Evolutionary conservation across 768 basidiomycete species (phyloP).

Genomic region (Psilocybe azurescens): DNA sequence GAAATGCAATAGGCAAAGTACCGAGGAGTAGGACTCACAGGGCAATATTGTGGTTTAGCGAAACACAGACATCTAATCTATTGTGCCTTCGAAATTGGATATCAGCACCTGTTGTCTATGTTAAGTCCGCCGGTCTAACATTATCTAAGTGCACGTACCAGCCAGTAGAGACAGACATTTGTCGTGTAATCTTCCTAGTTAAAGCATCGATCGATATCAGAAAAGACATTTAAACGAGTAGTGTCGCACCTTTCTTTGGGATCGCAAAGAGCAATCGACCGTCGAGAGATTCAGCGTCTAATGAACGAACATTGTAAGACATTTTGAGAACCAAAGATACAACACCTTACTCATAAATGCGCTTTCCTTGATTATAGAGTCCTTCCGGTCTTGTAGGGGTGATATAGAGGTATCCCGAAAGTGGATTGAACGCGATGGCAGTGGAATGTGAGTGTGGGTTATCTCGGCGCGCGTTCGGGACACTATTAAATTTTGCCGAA

Average conservation of each 20-base stretch:
- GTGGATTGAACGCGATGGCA: neutral
- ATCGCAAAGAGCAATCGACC: slow-evolving; percentile 93
- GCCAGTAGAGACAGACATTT: slow-evolving; percentile 86
- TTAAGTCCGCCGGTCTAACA: slow-evolving; percentile 15
- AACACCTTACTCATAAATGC: slow-evolving; percentile 24
- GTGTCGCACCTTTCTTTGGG: slow-evolving; percentile 87
- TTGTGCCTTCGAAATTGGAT: slow-evolving; percentile 90
- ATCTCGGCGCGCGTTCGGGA: neutral
- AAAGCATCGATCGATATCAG: slow-evolving; percentile 8
- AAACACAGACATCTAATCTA: slow-evolving; percentile 92
- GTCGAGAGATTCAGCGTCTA: slow-evolving; percentile 79
- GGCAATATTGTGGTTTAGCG: slow-evolving; percentile 90
- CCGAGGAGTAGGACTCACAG: slow-evolving; percentile 62
- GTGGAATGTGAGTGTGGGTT: slow-evolving; percentile 1
- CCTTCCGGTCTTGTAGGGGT: neutral
- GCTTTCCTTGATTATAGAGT: slow-evolving; percentile 2
- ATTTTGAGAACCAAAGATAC: slow-evolving; percentile 3
- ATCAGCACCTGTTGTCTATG: slow-evolving; percentile 74
- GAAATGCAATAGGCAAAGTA: neutral
- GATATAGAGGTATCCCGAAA: neutral
- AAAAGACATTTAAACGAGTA: slow-evolving; percentile 7
- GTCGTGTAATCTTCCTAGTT: slow-evolving; percentile 83
- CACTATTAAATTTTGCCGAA: slow-evolving; percentile 25
- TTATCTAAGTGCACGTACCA: slow-evolving; percentile 51
- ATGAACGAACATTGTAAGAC: slow-evolving; percentile 8